phyloP scores from a whole-genome alignment of 108 stramenopile species.

The Chaetoceros tenuissimus region DNA sequence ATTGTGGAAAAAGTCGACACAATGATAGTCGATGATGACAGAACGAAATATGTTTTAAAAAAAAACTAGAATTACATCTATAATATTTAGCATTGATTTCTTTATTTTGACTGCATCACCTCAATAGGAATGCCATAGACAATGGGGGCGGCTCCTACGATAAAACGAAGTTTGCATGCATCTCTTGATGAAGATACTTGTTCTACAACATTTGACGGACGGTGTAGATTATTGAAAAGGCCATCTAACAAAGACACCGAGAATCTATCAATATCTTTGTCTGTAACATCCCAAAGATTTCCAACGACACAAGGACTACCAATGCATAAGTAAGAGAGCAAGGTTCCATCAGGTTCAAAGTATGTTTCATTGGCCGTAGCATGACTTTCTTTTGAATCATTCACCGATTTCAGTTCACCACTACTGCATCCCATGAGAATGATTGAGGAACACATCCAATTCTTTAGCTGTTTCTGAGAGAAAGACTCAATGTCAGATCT shows the following conservation, averaged over 20 bases:
- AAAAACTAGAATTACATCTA: too few species aligned
- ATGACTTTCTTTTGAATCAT: constrained; percentile 33
- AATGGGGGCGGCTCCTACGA: constrained; percentile 92
- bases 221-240: neutral
- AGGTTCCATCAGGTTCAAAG: constrained; percentile 93
- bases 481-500: constrained; percentile 57
- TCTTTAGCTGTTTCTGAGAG: neutral
- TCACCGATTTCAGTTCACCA: constrained; percentile 74
- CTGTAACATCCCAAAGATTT: constrained; percentile 99
- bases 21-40: too few species aligned
- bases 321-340: constrained; percentile 79
- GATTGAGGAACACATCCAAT: constrained; percentile 30
- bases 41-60: too few species aligned
- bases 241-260: constrained; percentile 15
- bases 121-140: constrained; percentile 92
- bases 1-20: too few species aligned
- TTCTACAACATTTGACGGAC: constrained; percentile 38
- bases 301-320: constrained; percentile 94
- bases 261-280: constrained; percentile 92
- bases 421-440: constrained; percentile 97
- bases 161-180: constrained; percentile 83
- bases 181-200: constrained; percentile 76
- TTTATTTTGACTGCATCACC: too few species aligned
- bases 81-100: too few species aligned
- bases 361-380: constrained; percentile 24